Base-by-base conservation (phyloP, 1,139 yeast genomes). In the Saccharomycopsis hybrid region DNA sequence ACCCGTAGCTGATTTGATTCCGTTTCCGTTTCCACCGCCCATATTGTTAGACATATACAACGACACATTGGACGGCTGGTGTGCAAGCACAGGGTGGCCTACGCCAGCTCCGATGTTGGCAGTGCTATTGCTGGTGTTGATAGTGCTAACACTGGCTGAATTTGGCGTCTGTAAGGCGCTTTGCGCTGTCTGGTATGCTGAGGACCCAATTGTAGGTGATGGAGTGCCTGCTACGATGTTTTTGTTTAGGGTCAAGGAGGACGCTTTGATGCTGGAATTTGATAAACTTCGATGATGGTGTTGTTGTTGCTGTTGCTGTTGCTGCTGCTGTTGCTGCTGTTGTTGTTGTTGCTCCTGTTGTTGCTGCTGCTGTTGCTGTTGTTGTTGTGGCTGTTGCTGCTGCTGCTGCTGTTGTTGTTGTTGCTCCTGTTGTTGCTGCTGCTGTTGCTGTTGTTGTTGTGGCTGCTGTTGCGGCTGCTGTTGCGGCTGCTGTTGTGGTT, bases 131-230 rank as follows among this genome's bases (percentile, higher is more conserved):
- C 11, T 25, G 41, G 30, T 5, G 43, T 29, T 5, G 41, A 18
- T 13, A 27, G 43, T 40, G n/a, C 33, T 32, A 40, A 29, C 11
- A 24, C 46, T 44, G 9, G 45, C 30, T 4, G 46, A 44, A 41
- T 44, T 46, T 13, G 54, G 54, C 13, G 54, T 52, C 29, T 52
- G 52, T 11, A 49, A 36, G 3, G 54, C 52, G 9, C 40, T 18
- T 42, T 52, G 55, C 3, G 53, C 48, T 7, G 50, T 47, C 31
- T 52, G 53, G 32, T 49, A 52, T 3, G 49, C 51, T 18, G 51
- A 47, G 5, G 47, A 43, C 3, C 43, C 43, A 2, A 44, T 36
- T 3, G 53, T 52, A 8, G 52, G 55, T 13, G 53, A 44, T 8
- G 54, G 54, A 4, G 52, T 48, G 3, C 50, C 50, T 1, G 41